Evolutionary conservation across 441 rosid genomes (phyloP).

Genomic region (Gossypium gossypioides): DNA sequence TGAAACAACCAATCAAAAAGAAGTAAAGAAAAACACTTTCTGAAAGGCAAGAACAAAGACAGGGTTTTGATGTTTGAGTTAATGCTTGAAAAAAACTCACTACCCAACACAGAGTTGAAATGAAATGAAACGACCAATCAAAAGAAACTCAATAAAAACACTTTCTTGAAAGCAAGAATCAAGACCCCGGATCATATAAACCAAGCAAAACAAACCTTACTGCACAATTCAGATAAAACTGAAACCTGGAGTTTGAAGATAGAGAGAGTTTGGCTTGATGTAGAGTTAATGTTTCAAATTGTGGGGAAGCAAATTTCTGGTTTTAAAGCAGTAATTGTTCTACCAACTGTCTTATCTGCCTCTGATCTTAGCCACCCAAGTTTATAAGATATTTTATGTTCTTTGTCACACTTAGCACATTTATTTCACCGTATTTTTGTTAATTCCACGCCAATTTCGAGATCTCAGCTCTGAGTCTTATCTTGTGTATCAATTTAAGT

Average conservation of each 20-base stretch:
- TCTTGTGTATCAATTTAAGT: no score
- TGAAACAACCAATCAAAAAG: not conserved
- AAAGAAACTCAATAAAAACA: not conserved
- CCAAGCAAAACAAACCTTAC: not conserved
- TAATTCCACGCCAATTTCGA: not conserved
- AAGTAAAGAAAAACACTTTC: not conserved
- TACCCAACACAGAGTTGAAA: not conserved
- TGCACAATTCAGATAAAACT: not conserved
- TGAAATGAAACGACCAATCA: not conserved
- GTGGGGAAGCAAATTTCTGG: not conserved
- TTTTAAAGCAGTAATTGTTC: not conserved
- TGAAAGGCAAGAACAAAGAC: no score
- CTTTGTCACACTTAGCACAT: no score
- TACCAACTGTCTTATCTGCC: not conserved
- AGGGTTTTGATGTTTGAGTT: no score
- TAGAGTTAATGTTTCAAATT: not conserved
- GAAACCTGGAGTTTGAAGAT: not conserved
- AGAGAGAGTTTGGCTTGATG: not conserved
- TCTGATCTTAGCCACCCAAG: constrained; percentile 5
- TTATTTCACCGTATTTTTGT: not conserved
- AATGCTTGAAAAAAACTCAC: not conserved
- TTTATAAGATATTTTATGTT: not conserved
- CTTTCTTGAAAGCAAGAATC: not conserved
- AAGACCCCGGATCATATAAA: not conserved
- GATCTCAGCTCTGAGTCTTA: not conserved